Evolutionary conservation across 441 rosid genomes (phyloP).

Genomic region (Pelargonium cotyledonis): DNA sequence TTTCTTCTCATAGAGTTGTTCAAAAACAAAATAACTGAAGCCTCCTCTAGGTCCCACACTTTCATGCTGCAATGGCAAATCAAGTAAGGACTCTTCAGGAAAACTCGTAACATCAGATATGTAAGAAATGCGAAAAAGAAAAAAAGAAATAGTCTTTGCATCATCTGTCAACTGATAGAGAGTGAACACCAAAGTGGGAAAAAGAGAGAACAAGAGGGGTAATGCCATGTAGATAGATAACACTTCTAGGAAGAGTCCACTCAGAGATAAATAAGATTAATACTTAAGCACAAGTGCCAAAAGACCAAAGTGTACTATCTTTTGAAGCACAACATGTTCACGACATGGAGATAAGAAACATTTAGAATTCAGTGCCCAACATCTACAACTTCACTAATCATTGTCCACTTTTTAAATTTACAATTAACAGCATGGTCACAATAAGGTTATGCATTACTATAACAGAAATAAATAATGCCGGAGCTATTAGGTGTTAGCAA

Average conservation of each 20-base stretch:
- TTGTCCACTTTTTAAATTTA: no score
- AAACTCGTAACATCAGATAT: neutral
- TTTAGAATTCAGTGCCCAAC: neutral
- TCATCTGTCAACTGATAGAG: neutral
- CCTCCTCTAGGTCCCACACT: constrained; percentile 91
- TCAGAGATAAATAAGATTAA: neutral
- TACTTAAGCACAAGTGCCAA: neutral
- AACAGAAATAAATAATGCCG: neutral
- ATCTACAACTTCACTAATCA: no score
- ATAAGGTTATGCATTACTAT: no score
- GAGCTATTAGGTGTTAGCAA: neutral
- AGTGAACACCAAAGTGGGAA: neutral
- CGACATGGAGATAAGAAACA: neutral
- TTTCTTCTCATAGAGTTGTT: constrained; percentile 54
- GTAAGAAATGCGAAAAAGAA: neutral
- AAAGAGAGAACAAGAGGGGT: neutral
- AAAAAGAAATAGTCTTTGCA: neutral
- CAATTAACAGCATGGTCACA: no score
- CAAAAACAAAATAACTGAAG: constrained; percentile 81
- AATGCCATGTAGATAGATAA: neutral
- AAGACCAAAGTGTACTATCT: neutral
- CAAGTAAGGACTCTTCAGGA: constrained; percentile 9
- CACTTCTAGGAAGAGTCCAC: neutral
- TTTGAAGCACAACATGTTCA: neutral
- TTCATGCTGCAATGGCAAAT: constrained; percentile 51